Conservation (phyloP, 202 grass and related monocot species). For the Panicum hallii region DNA sequence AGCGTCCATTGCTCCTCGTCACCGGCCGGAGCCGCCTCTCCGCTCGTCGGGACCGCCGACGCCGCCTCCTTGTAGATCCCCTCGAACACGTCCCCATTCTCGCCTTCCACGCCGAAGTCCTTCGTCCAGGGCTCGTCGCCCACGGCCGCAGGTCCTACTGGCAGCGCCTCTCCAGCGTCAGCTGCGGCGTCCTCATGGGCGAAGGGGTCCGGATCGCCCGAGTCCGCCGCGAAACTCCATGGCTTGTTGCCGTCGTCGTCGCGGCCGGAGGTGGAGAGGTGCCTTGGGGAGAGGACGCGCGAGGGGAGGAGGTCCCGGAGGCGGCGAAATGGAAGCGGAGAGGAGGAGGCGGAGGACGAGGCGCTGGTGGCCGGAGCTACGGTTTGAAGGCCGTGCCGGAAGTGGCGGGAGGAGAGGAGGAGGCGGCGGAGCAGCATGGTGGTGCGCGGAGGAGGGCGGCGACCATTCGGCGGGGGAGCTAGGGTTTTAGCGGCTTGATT, state of each 20-base stretch:
- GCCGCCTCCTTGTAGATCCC: slow-evolving; percentile 58
- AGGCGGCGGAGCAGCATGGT: slow-evolving; percentile 66
- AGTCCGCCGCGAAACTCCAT: slow-evolving; percentile 62
- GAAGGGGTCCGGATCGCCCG: slow-evolving; percentile 59
- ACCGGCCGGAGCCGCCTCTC: slow-evolving; percentile 40
- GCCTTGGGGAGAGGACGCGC: slow-evolving; percentile 44
- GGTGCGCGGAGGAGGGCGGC: slow-evolving; percentile 38
- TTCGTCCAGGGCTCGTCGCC: slow-evolving; percentile 45
- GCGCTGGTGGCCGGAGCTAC: neutral
- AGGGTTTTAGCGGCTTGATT: slow-evolving; percentile 76
- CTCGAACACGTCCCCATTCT: slow-evolving; percentile 66
- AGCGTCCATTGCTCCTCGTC: slow-evolving; percentile 62
- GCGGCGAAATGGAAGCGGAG: slow-evolving; percentile 32
- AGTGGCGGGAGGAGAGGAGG: slow-evolving; percentile 39
- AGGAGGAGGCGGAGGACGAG: neutral
- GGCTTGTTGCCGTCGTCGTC: slow-evolving; percentile 58
- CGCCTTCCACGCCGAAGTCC: slow-evolving; percentile 47
- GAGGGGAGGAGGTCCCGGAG: slow-evolving; percentile 20
- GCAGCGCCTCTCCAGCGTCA: slow-evolving; percentile 20
- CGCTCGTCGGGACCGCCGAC: neutral
- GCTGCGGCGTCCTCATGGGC: slow-evolving; percentile 26
- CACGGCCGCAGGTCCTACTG: slow-evolving; percentile 28
- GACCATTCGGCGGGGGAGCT: slow-evolving; percentile 40
- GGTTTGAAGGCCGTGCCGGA: slow-evolving; percentile 44
- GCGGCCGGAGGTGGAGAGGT: slow-evolving; percentile 64